A percentile compares a stretch with the other conserved stretches of the same genome.
Evolutionary conservation across 805 yeast genomes (phyloP).

Genomic region (Blastobotrys peoriensis): DNA sequence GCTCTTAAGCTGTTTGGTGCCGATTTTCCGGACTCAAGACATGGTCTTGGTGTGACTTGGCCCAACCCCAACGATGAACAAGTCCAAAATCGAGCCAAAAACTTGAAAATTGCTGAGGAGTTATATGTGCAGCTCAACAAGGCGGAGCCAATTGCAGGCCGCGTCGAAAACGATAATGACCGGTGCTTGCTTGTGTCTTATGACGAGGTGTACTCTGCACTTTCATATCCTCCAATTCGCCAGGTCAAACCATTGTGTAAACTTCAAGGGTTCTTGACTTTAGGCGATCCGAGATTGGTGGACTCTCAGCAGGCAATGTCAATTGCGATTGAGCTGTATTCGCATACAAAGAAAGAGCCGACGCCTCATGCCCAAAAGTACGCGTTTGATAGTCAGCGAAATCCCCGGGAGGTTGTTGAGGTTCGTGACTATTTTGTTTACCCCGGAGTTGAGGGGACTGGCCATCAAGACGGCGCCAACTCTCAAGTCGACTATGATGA

Average conservation of each 20-base stretch:
- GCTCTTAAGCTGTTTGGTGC: conserved; percentile 15
- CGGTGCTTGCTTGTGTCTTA: conserved; percentile 13
- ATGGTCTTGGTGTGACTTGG: background rate
- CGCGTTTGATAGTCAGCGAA: conserved; percentile 3
- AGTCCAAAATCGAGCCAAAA: background rate
- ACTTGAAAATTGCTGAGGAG: background rate
- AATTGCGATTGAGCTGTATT: conserved; percentile 16
- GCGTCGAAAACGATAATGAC: background rate
- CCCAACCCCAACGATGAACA: background rate
- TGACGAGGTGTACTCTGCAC: conserved; percentile 9
- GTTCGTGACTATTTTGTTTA: conserved; percentile 18
- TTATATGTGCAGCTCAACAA: background rate
- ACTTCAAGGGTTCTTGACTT: conserved; percentile 43
- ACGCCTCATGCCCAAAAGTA: conserved; percentile 3
- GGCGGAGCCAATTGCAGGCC: background rate
- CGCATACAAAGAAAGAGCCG: conserved; percentile 17
- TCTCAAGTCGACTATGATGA: conserved; percentile 26
- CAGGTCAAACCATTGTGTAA: conserved; percentile 42
- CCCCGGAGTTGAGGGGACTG: conserved; percentile 2
- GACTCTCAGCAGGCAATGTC: conserved; percentile 23
- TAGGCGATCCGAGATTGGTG: conserved; percentile 37
- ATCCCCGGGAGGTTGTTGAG: conserved; percentile 6
- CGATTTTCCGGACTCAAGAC: conserved; percentile 12
- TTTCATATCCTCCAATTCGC: conserved; percentile 26
- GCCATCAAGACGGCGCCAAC: conserved; percentile 3